A percentile compares a stretch with the other conserved stretches of the same genome.
phyloP scores from a whole-genome alignment of 768 basidiomycete species.

The Tephrocybe rancida region DNA sequence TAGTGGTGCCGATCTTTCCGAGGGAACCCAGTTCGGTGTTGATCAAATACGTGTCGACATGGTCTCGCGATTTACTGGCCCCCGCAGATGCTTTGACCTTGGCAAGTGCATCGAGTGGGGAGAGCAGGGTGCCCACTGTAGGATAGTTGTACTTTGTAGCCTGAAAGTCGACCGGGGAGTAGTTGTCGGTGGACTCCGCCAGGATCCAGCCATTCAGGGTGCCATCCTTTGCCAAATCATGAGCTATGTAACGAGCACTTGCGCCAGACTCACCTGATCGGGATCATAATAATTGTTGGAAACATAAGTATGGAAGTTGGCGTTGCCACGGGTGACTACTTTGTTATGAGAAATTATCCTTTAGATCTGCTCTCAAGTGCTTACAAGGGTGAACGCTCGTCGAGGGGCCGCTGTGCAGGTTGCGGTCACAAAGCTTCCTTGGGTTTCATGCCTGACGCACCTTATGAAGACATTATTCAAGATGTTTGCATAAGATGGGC shows the following conservation, averaged over 20 bases:
- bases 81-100: conserved; percentile 31
- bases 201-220: conserved; percentile 31
- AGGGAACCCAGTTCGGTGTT: conserved; percentile 32
- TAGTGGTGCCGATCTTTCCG: conserved; percentile 35
- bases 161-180: conserved; percentile 35
- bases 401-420: conserved; percentile 28
- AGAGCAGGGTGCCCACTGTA: conserved; percentile 28
- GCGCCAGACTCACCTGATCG: conserved; percentile 21
- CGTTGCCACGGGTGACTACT: conserved; percentile 35
- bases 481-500: conserved; percentile 34
- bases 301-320: conserved; percentile 37
- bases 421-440: not conserved
- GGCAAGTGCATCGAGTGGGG: conserved; percentile 29
- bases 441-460: conserved; percentile 4
- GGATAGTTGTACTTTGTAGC: conserved; percentile 30
- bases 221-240: conserved; percentile 23
- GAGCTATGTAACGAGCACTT: not conserved
- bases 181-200: conserved; percentile 27
- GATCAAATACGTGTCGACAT: conserved; percentile 33
- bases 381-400: conserved; percentile 29
- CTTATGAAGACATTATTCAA: conserved; percentile 37
- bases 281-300: conserved; percentile 37
- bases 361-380: not conserved
- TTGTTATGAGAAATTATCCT: not conserved
- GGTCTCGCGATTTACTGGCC: conserved; percentile 34